These are phyloP conservation scores for Aspergillus sp. DNA, from an alignment of 2,329 filamentous ascomycete species.

Conservation along the genomic window DNA sequence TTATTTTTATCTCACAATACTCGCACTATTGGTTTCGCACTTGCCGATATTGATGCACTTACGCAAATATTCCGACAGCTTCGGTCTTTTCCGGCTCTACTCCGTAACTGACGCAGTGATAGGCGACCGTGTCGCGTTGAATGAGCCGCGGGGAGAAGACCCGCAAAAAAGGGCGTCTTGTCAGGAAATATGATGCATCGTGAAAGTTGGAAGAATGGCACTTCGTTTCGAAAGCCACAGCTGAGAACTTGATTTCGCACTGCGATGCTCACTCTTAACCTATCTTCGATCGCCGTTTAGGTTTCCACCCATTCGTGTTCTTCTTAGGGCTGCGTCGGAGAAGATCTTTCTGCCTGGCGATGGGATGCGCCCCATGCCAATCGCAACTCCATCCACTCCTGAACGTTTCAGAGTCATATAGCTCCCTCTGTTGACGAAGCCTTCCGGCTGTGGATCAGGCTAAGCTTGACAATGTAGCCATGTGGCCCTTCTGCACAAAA, in stretches of 20 bases:
- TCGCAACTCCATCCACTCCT: neutral
- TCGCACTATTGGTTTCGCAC: conserved; percentile 12
- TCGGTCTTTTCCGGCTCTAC: neutral
- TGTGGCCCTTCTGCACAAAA: neutral
- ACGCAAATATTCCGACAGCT: conserved; percentile 2
- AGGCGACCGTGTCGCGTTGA: neutral
- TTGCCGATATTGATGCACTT: conserved; percentile 4
- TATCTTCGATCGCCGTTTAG: neutral
- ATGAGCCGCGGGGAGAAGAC: neutral
- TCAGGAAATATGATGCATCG: neutral
- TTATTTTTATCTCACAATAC: conserved; percentile 13
- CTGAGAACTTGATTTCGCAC: neutral
- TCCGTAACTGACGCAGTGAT: neutral
- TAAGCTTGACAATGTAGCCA: neutral
- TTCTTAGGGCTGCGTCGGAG: neutral
- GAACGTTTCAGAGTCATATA: conserved; percentile 10
- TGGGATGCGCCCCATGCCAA: conserved; percentile 1
- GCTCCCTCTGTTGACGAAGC: neutral
- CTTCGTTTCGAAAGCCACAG: neutral
- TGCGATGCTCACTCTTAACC: neutral
- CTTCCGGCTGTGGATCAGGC: neutral
- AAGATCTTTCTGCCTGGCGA: conserved; percentile 8
- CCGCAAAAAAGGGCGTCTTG: neutral
- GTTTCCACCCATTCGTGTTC: conserved; percentile 4
- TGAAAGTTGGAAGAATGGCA: neutral